Conservation (phyloP, 257 asterid genomes). For the Capsicum pubescens region DNA sequence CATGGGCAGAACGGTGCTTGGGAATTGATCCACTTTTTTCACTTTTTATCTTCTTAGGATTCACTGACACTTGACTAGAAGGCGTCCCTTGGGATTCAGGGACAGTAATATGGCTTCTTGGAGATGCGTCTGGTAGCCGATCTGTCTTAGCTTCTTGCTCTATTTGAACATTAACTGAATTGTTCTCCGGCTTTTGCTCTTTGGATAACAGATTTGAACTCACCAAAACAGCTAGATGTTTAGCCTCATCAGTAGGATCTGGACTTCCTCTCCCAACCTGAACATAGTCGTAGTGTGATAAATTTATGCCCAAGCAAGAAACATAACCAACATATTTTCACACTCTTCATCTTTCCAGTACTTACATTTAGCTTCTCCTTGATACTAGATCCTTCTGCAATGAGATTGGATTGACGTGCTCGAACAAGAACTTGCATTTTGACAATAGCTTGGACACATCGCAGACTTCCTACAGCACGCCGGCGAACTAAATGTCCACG, state of each 20-base stretch:
- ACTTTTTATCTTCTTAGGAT: conserved; percentile 61
- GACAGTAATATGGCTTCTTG: conserved; percentile 62
- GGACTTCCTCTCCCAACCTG: conserved; percentile 38
- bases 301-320: conserved; percentile 27
- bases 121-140: conserved; percentile 64
- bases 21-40: conserved; percentile 53
- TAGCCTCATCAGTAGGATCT: conserved; percentile 37
- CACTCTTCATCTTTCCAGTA: conserved; percentile 38
- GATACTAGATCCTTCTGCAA: conserved; percentile 39
- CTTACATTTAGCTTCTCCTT: conserved; percentile 40
- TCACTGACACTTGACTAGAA: conserved; percentile 68
- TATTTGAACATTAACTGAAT: conserved; percentile 43
- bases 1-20: conserved; percentile 55
- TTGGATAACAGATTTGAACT: conserved; percentile 39
- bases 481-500: conserved; percentile 92
- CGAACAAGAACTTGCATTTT: conserved; percentile 93
- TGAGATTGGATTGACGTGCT: conserved; percentile 57
- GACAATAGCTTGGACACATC: conserved; percentile 87
- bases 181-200: conserved; percentile 53
- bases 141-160: conserved; percentile 52
- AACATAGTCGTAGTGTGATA: conserved; percentile 39
- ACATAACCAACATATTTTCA: background rate
- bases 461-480: conserved; percentile 90
- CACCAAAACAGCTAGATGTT: conserved; percentile 37
- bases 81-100: conserved; percentile 85